Conservation (phyloP, 495 filamentous ascomycete genomes). For the Beverwykella pulmonaria region DNA sequence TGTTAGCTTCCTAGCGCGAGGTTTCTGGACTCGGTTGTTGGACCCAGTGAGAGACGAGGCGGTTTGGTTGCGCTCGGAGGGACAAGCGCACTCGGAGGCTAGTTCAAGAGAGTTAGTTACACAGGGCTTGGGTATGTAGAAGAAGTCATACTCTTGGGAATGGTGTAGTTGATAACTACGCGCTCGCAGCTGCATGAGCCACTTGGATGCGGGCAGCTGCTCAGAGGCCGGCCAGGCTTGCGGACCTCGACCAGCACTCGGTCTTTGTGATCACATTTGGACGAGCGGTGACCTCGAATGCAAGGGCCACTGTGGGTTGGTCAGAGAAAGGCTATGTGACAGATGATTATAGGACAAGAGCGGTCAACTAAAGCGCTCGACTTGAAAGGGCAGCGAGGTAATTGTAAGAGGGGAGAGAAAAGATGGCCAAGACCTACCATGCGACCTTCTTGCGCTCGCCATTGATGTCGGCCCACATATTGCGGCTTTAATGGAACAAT, state of each 20-base stretch:
- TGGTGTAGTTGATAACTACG: slow-evolving; percentile 50
- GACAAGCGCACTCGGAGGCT: slow-evolving; percentile 35
- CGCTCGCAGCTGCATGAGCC: slow-evolving; percentile 62
- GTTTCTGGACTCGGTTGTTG: slow-evolving; percentile 30
- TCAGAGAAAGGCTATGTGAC: slow-evolving; percentile 10
- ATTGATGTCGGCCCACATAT: slow-evolving; percentile 37
- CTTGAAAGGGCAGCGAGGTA: not conserved
- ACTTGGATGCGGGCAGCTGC: slow-evolving; percentile 73
- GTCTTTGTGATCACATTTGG: slow-evolving; percentile 76
- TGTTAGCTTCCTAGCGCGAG: slow-evolving; percentile 21
- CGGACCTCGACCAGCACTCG: slow-evolving; percentile 77
- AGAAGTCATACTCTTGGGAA: slow-evolving; percentile 35
- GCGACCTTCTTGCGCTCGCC: slow-evolving; percentile 42
- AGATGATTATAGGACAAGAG: not conserved
- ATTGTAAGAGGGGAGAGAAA: not conserved
- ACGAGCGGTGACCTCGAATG: slow-evolving; percentile 83
- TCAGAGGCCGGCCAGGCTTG: slow-evolving; percentile 77
- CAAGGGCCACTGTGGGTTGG: slow-evolving; percentile 68
- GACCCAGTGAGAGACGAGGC: slow-evolving; percentile 1
- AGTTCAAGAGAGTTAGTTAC: not conserved
- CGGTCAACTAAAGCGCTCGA: not conserved
- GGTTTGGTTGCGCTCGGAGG: slow-evolving; percentile 11
- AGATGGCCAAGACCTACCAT: slow-evolving; percentile 28
- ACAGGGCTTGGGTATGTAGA: not conserved
- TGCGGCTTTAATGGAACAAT: not conserved